Evolutionary conservation across 129 eudicot genomes (phyloP), one percentile per base, ranked within the genome.

Genomic region (Calendula officinalis): DNA sequence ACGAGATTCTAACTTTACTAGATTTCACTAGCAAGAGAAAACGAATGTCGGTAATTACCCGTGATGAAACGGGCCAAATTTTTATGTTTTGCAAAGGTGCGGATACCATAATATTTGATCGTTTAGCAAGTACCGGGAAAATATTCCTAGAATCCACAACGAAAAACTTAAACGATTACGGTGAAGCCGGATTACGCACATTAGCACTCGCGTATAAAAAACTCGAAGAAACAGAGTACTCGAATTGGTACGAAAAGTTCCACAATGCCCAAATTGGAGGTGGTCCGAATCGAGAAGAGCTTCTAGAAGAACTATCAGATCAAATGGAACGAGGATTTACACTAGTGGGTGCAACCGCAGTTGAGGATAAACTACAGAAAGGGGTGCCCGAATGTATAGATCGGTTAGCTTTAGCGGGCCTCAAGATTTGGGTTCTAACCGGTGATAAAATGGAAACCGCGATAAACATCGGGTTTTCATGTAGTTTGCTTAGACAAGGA

Each of bases 401-500:
- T 63, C 72, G 77, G 69, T 71, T 88, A 17, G 96, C 83, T 12
- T 84, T 84, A 69, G 96, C 96, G 2, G 96, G 96, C 51, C 64
- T 84, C 8, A 88, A 88, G 69, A 79, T 88, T 33, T 87, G 91
- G 95, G 80, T 87, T 64, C 39, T 87, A 12, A 87, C 91, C 3
- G 95, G 95, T 6, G 95, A 87, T 47, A 87, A 87, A 15, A 87
- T 74, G 80, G 95, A 84, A 74, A 87, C 95, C 6, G 90, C 96
- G 6, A 75, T 88, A 34, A 88, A 88, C 60, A 82, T 88, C 1
- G 96, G 96, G 48, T 87, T 75, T 60, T 75, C 95, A 12, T 87
- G 95, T 27, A 87, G 95, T 67, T 67, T 87, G 56, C 81, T 87
- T 34, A 75, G 95, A 57, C 85, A 87, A 34, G 95, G 81, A 15